Conservation (phyloP, 148 eudicot genomes). For the Simmondsia chinensis region DNA sequence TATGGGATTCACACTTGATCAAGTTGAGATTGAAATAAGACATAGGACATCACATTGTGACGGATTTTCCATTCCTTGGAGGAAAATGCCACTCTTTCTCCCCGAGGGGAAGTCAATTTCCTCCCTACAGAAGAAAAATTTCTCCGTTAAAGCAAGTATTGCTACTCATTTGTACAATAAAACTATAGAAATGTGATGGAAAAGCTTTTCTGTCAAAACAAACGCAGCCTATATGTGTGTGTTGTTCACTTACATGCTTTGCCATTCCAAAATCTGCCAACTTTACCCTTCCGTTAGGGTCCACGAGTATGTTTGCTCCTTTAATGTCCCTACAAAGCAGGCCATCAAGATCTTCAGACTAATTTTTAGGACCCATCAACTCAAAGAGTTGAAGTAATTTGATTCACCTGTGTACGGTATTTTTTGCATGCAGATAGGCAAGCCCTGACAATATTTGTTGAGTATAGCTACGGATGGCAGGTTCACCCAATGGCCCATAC, state of each 20-base stretch:
- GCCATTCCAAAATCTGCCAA: constrained; percentile 99
- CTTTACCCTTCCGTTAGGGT: constrained; percentile 89
- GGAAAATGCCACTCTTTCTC: too few species aligned
- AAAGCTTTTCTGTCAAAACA: too few species aligned
- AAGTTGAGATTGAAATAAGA: too few species aligned
- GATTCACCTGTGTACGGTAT: constrained; percentile 80
- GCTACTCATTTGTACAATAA: background rate
- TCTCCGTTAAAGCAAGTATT: background rate
- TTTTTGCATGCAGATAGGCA: constrained; percentile 79
- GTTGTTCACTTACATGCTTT: constrained; percentile 73
- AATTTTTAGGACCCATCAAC: too few species aligned
- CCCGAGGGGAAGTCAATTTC: too few species aligned
- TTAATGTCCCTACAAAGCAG: constrained; percentile 73
- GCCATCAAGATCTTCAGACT: constrained; percentile 7
- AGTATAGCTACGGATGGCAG: constrained; percentile 83
- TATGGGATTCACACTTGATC: too few species aligned
- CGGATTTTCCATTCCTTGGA: too few species aligned
- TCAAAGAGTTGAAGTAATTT: too few species aligned
- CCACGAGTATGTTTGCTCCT: constrained; percentile 98
- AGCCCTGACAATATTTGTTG: constrained; percentile 94
- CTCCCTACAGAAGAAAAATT: too few species aligned
- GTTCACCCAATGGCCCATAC: constrained; percentile 85
- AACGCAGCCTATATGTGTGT: too few species aligned
- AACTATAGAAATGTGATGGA: too few species aligned
- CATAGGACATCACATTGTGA: too few species aligned